Conservation (phyloP, 345 rosid species). For the Syzygium aqueum region DNA sequence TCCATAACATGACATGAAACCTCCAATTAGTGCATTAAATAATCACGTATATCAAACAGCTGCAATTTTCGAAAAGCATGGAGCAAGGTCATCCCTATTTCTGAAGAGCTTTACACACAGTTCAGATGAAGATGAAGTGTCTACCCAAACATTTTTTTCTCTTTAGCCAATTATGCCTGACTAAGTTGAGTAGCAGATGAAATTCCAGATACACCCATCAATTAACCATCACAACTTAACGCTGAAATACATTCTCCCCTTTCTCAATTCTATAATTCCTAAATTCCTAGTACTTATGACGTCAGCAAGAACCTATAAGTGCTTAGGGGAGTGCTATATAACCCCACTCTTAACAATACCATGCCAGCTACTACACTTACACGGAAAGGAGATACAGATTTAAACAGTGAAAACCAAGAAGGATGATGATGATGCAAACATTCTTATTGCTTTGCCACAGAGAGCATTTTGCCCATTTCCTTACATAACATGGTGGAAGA, state of each 20-base stretch:
- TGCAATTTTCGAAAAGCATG: neutral
- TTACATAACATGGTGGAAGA: neutral
- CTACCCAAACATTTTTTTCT: neutral
- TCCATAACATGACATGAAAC: neutral
- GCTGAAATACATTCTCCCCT: neutral
- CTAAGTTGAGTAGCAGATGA: neutral
- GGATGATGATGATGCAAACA: neutral
- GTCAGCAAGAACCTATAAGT: neutral
- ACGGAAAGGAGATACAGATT: neutral
- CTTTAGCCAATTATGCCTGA: neutral
- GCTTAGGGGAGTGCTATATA: neutral
- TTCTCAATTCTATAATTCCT: neutral
- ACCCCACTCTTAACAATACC: neutral
- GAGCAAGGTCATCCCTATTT: neutral
- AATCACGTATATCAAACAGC: neutral
- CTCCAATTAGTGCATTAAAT: neutral
- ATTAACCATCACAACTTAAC: neutral
- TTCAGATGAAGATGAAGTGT: neutral
- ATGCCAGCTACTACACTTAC: neutral
- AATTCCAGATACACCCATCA: neutral
- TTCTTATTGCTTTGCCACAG: neutral
- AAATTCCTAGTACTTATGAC: neutral
- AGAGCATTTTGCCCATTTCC: neutral
- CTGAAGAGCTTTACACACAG: neutral
- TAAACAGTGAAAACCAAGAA: neutral